Percentiles rank a stretch among this genome's conserved stretches.
These are phyloP conservation scores for Lojkania enalia DNA, from an alignment of 2,329 filamentous ascomycete species.

Conservation along the genomic window DNA sequence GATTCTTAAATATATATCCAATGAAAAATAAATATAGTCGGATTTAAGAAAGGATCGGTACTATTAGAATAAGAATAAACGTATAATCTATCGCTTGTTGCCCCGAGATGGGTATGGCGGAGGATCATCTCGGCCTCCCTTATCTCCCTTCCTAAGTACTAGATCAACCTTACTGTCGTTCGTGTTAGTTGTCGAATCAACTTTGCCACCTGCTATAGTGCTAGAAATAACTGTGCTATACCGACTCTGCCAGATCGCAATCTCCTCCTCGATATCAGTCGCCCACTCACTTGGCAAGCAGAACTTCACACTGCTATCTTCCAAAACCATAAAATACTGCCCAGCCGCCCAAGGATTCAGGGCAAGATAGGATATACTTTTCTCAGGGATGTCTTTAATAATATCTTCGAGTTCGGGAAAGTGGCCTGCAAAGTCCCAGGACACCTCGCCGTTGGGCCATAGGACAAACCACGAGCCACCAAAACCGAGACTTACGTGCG, in stretches of 20 bases:
- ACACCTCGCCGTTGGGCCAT: constrained; percentile 6
- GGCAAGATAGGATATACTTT: neutral
- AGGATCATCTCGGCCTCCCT: neutral
- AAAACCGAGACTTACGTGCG: constrained; percentile 3
- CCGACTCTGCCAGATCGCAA: constrained; percentile 5
- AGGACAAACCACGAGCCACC: constrained; percentile 6
- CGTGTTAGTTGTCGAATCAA: neutral
- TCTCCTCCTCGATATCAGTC: neutral
- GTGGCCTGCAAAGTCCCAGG: constrained; percentile 3
- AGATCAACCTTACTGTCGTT: neutral
- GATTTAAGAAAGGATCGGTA: too few species aligned
- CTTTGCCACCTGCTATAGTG: constrained; percentile 3
- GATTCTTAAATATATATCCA: too few species aligned
- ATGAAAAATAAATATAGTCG: too few species aligned
- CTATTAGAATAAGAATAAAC: too few species aligned
- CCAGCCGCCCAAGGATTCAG: constrained; percentile 5
- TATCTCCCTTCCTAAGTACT: neutral
- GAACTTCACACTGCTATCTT: constrained; percentile 4
- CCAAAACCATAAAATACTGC: constrained; percentile 6
- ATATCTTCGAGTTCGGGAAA: constrained; percentile 1
- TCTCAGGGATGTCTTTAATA: constrained; percentile 1
- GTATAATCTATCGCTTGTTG: too few species aligned
- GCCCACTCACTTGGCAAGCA: constrained; percentile 6
- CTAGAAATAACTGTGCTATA: neutral
- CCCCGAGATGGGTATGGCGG: too few species aligned